Base-by-base conservation (phyloP, 345 rosid species). In the Linum lewisii region DNA sequence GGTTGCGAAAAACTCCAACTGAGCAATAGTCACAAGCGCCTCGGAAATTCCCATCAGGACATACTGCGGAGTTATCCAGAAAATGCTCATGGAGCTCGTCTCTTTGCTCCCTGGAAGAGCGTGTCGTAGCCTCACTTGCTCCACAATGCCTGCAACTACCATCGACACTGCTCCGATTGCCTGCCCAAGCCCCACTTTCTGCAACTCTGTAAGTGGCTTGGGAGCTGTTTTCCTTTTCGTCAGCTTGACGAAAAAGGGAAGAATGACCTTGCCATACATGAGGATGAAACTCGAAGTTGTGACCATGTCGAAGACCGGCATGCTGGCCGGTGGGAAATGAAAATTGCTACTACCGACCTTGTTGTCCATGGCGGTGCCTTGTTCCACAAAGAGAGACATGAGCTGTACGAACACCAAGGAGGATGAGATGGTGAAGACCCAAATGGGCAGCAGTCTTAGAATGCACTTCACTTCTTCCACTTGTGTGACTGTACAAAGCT, bases 381-480 rank as follows among this genome's bases (percentile, higher is more conserved):
- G 81, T 60, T 72, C 67, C n/a, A 72, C 71, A 24, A 77, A 72
- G 52, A 77, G 76, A 45, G 78, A 70, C 0, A 74, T 59, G 70
- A 68, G 63, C 42, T 72, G 74, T 13, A 72, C 14, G 61, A 64
- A 74, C 16, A 70, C 71, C 16, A 70, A 52, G 3, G 79, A 74
- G 14, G 77, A 63, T 34, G 72, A 4, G 37, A 69, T 21, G n/a
- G 69, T 58, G 69, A 72, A 73, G 11, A 74, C 16, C 76, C 81
- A 80, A 32, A 80, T 68, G 1, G 79, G 78, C 8, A 72, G 54
- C 50, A 74, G 18, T 59, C 72, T 64, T 57, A 77, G 34, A 5
- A 77, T 58, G 69, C 75, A 71, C 59, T 79, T 79, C 65, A 67
- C 77, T 69, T 76, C 79, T 62, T 76, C 75, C 4, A 71, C 78